Evolutionary conservation across 2,329 filamentous ascomycete genomes (phyloP), one percentile per base, ranked within the genome.

Genomic region (Xylaria sp.): DNA sequence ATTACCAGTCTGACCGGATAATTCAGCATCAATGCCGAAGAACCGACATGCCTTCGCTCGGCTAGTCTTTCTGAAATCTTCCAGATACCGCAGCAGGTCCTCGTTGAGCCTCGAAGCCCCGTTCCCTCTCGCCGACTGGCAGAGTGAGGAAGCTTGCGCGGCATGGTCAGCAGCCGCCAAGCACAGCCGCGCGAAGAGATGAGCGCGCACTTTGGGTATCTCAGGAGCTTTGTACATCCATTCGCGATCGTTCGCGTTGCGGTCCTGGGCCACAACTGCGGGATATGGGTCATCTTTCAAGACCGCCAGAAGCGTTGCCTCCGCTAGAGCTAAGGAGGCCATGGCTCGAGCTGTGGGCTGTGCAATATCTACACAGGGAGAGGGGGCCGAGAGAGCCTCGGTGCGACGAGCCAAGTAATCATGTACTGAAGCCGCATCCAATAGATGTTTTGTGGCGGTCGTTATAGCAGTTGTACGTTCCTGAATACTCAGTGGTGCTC

Each of bases 211-310:
- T 77, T 95, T 94, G 34, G 94, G 92, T 57, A 98, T 93, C 59
- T 93, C 89, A 0, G 95, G 93, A 0, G 93, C 88, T 75, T 92
- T 93, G 79, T 96, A 97, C 94, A 98, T 98, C 95, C 95, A 99
- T 73, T 98, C 95, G 69, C 88, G 93, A 79, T 94, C 93, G 73
- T 91, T 89, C 61, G 90, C 88, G 77, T 97, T 97, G 56, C 94
- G 87, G 65, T 91, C 89, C 75, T 97, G 93, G 0, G 93, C 89
- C 2, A 97, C 91, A 6, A 90, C 88, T 1, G 92, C 90, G 0
- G 95, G 92, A 76, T 98, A 98, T 0, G 95, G 94, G 76, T 99
- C 96, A 77, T 98, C 95, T 75, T 98, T 98, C 58, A 97, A 80
- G 0, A 98, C 93, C 0, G 93, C 93, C 1, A 98, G 87, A 1